Evolutionary conservation across 345 rosid species (phyloP), one percentile per base, ranked within the genome.

Genomic region (Populus euphratica): DNA sequence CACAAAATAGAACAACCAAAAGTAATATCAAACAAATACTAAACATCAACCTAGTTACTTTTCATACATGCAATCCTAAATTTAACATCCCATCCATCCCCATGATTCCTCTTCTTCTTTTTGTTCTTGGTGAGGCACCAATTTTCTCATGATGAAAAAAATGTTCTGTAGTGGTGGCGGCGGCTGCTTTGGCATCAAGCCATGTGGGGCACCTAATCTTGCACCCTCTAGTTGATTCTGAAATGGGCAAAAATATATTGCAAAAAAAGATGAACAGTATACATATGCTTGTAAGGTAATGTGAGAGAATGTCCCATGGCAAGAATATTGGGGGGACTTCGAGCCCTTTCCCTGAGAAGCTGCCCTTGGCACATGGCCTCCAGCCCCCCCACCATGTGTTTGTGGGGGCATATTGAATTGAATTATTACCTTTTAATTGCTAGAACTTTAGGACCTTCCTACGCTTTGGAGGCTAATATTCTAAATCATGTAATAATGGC

Each of bases 351-450:
- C 18, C 9, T 8, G 10, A 31, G 73, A 64, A 68, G 47, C 44
- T 73, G 81, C 50, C 80, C 76, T 52, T 69, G 72, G 87, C 91
- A 89, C 92, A 89, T 89, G 92, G 87, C 65, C 70, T 84, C 87
- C 87, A 84, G 80, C 86, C 79, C 71, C 72, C 33, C 8, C 82
- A 50, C 84, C 79, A 79, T 50, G 69, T 75, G 11, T 79, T 78
- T 62, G 50, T 72, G 76, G 78, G 59, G 59, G 23, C 36, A 33
- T 62, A 41, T 72, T 71, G 76, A 54, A 14, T 77, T 81, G 74
- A 83, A 81, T 86, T 73, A 86, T 84, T 79, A 67, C 80, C 52
- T 67, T 78, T 77, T 79, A 13, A 65, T 80, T 49, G 80, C 81
- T 47, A 50, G 11, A 35, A 61, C 44, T 76, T 35, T 33, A 18